Evolutionary conservation across 805 yeast genomes (phyloP).

Genomic region (Torulaspora maleeae): DNA sequence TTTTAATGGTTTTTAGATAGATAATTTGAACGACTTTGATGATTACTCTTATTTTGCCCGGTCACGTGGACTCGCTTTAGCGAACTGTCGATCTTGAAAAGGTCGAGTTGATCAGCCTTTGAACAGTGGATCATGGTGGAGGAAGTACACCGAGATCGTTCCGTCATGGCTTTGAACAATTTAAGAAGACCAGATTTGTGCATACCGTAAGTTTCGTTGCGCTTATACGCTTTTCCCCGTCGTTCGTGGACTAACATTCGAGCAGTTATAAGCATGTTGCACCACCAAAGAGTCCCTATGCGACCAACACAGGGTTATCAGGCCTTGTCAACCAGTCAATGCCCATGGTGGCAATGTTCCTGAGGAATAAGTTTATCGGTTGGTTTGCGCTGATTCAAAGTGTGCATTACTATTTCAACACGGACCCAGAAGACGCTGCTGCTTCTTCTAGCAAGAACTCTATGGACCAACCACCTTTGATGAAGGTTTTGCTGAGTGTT

Average conservation of each 20-base stretch:
- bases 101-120: too few species aligned
- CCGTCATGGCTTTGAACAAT: slow-evolving; percentile 24
- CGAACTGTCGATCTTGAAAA: too few species aligned
- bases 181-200: slow-evolving; percentile 38
- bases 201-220: slow-evolving; percentile 28
- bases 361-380: slow-evolving; percentile 41
- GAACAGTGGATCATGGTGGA: neutral
- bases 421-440: slow-evolving; percentile 28
- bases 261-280: slow-evolving; percentile 43
- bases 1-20: slow-evolving; percentile 3
- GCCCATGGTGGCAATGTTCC: slow-evolving; percentile 67
- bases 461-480: slow-evolving; percentile 41
- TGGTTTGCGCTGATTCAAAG: slow-evolving; percentile 54
- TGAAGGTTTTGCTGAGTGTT: slow-evolving; percentile 43
- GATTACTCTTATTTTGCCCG: neutral
- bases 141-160: neutral
- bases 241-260: slow-evolving; percentile 26
- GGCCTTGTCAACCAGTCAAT: slow-evolving; percentile 46
- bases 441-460: slow-evolving; percentile 29
- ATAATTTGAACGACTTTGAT: neutral
- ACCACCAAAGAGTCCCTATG: slow-evolving; percentile 45
- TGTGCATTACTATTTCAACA: slow-evolving; percentile 35
- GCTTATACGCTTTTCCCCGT: neutral
- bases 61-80: neutral
- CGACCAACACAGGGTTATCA: slow-evolving; percentile 41